A percentile compares a stretch with the other conserved stretches of the same genome.
Conservation (phyloP, 495 filamentous ascomycete genomes). For the Eremomyces bilateralis region DNA sequence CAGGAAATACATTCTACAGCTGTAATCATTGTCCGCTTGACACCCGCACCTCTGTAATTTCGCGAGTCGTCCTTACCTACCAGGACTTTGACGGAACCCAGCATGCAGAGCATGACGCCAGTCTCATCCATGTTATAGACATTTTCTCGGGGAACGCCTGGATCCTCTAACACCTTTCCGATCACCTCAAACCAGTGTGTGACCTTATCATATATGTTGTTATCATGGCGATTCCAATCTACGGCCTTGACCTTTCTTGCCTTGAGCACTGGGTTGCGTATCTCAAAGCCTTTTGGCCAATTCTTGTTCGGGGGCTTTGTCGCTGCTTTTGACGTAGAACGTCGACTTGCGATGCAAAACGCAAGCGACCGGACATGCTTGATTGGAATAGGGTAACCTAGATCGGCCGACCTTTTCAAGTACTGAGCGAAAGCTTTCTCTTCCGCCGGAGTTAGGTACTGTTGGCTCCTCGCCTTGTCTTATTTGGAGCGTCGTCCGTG, state of each 20-base stretch:
- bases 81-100: constrained; percentile 18
- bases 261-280: constrained; percentile 13
- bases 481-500: constrained; percentile 5
- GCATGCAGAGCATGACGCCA: constrained; percentile 17
- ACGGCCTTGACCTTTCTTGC: constrained; percentile 9
- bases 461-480: constrained; percentile 5
- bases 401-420: constrained; percentile 1
- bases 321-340: background rate
- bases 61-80: constrained; percentile 14
- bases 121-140: constrained; percentile 19
- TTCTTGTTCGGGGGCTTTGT: constrained; percentile 6
- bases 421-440: constrained; percentile 6
- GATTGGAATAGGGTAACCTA: constrained; percentile 4
- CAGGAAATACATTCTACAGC: constrained; percentile 18
- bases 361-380: constrained; percentile 5
- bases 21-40: constrained; percentile 12
- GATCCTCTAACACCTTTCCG: constrained; percentile 10
- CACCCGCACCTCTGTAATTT: constrained; percentile 11
- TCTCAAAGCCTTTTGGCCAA: constrained; percentile 8
- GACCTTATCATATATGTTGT: constrained; percentile 20
- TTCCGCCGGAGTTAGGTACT: constrained; percentile 6
- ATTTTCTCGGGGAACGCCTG: constrained; percentile 12
- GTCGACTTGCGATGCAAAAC: constrained; percentile 1
- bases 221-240: constrained; percentile 11
- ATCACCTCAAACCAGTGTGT: constrained; percentile 16